phyloP scores from a whole-genome alignment of 441 rosid genomes.

The Populus hybrid region DNA sequence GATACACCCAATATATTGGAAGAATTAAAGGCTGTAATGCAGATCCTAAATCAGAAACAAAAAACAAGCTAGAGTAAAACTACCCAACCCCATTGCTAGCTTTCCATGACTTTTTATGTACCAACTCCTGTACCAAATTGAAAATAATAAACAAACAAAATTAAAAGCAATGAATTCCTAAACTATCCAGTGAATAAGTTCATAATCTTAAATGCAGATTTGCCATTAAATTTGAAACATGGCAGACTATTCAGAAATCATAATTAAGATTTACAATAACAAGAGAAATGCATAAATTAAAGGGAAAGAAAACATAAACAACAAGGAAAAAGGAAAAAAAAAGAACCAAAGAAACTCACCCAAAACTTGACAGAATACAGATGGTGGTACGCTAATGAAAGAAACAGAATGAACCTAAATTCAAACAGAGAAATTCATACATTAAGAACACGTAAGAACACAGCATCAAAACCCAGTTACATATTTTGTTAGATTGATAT shows the following conservation, averaged over 20 bases:
- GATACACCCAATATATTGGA: background rate
- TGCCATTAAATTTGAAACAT: background rate
- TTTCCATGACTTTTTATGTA: background rate
- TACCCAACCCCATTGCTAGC: background rate
- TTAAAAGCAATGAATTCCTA: background rate
- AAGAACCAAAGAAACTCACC: background rate
- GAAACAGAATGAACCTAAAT: background rate
- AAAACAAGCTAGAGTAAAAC: background rate
- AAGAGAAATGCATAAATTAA: background rate
- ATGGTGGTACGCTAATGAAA: background rate
- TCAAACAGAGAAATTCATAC: background rate
- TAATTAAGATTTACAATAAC: background rate
- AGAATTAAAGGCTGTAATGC: background rate
- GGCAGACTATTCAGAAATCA: background rate
- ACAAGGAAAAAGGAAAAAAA: background rate
- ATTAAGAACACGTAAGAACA: background rate
- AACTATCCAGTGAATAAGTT: background rate
- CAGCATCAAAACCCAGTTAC: background rate
- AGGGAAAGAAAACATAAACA: background rate
- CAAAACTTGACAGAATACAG: constrained; percentile 3
- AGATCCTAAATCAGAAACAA: background rate
- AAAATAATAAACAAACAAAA: background rate
- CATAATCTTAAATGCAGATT: background rate
- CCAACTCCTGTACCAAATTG: background rate
- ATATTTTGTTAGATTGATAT: background rate